A percentile compares a stretch with the other conserved stretches of the same genome.
Evolutionary conservation across 2,329 filamentous ascomycete species (phyloP).

Genomic region (Hymenoscyphus albidus): DNA sequence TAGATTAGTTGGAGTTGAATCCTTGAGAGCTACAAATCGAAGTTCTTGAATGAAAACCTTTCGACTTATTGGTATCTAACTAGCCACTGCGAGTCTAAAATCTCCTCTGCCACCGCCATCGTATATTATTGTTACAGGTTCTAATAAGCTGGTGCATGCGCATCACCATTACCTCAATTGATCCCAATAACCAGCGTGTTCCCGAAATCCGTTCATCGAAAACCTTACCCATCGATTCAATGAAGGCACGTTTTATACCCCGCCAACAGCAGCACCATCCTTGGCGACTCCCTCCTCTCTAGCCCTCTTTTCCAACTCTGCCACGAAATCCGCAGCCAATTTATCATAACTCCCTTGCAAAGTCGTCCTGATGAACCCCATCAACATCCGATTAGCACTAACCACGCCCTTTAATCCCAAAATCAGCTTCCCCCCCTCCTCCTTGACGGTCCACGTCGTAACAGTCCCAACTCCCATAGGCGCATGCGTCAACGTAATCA

Average conservation of each 20-base stretch:
- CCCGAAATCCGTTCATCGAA: not conserved
- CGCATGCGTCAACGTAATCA: conserved; percentile 32
- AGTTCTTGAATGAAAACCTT: not conserved
- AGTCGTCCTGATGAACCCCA: conserved; percentile 74
- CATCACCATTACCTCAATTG: not conserved
- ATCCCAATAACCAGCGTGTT: not conserved
- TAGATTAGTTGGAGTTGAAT: not conserved
- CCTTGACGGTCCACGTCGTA: conserved; percentile 64
- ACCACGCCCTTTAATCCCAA: conserved; percentile 77
- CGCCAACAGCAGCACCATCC: not conserved
- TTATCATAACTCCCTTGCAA: conserved; percentile 69
- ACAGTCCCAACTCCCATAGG: conserved; percentile 45
- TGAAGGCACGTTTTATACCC: not conserved
- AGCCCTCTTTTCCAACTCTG: conserved; percentile 41
- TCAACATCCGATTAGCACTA: conserved; percentile 71
- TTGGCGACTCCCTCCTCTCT: not conserved
- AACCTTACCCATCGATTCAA: not conserved
- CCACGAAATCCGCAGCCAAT: conserved; percentile 59
- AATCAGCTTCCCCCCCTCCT: conserved; percentile 71
- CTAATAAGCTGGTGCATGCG: not conserved
- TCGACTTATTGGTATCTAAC: not conserved
- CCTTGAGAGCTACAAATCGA: not conserved
- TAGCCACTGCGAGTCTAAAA: not conserved
- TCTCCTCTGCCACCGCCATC: not conserved
- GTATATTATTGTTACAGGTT: not conserved